Percentiles rank a stretch among this genome's conserved stretches.
Conservation (phyloP, 495 filamentous ascomycete species). For the Xylaria grammica region DNA sequence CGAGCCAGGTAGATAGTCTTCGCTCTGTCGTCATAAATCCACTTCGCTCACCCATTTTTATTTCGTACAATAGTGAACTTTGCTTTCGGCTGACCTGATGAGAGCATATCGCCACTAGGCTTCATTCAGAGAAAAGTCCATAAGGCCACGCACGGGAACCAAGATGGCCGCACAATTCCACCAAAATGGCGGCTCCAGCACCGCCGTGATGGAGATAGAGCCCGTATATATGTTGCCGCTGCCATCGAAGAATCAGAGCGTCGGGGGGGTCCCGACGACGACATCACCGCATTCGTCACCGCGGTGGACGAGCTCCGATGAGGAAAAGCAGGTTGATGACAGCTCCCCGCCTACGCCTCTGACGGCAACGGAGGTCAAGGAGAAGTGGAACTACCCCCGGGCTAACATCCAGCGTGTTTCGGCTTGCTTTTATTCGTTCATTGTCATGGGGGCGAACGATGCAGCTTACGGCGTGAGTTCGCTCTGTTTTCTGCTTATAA, state of each 20-base stretch:
- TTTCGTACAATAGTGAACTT: not conserved
- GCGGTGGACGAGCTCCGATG: slow-evolving; percentile 7
- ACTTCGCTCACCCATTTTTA: not conserved
- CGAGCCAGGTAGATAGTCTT: not conserved
- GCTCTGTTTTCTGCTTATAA: not conserved
- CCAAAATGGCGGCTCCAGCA: slow-evolving; percentile 30
- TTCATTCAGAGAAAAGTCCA: not conserved
- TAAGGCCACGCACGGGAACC: not conserved
- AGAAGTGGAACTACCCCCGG: slow-evolving; percentile 73
- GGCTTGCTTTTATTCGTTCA: slow-evolving; percentile 73
- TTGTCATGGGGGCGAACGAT: slow-evolving; percentile 84
- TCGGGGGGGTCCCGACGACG: not conserved
- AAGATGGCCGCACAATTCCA: slow-evolving; percentile 27
- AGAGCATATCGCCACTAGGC: not conserved
- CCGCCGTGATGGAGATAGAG: slow-evolving; percentile 35
- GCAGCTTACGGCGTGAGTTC: slow-evolving; percentile 73
- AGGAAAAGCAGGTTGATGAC: slow-evolving; percentile 21
- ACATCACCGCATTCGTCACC: slow-evolving; percentile 14
- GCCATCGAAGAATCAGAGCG: slow-evolving; percentile 16
- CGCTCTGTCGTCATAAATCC: not conserved
- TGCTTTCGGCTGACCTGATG: not conserved
- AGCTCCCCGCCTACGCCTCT: slow-evolving; percentile 20
- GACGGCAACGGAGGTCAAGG: slow-evolving; percentile 27
- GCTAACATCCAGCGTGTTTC: slow-evolving; percentile 69
- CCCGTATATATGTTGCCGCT: slow-evolving; percentile 20